phyloP scores from a whole-genome alignment of 1,284 basidiomycete genomes.

The Salmacisia buchloeana region DNA sequence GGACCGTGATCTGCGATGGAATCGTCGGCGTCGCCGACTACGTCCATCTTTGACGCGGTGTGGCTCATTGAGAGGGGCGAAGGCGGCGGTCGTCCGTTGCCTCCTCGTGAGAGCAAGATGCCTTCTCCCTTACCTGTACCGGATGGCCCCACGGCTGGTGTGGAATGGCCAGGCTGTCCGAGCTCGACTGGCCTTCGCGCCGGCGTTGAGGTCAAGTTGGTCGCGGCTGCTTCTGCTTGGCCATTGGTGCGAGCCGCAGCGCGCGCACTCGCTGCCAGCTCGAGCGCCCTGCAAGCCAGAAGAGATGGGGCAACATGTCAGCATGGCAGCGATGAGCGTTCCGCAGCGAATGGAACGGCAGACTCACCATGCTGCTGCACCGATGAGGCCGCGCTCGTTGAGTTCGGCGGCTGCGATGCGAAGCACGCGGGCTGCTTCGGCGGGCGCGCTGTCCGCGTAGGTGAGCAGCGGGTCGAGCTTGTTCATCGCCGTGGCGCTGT shows the following conservation, averaged over 20 bases:
- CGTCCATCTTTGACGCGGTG: conserved; percentile 19
- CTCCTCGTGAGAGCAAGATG: conserved; percentile 10
- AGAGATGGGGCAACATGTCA: not conserved
- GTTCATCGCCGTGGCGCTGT: no score
- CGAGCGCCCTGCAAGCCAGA: conserved; percentile 25
- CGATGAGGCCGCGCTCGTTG: not conserved
- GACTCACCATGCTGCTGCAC: not conserved
- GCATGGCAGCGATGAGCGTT: not conserved
- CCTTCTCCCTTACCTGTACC: conserved; percentile 19
- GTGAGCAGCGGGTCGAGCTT: not conserved
- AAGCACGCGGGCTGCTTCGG: not conserved
- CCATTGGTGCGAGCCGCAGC: not conserved
- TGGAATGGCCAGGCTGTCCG: conserved; percentile 17
- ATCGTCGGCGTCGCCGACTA: conserved; percentile 18
- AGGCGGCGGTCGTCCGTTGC: not conserved
- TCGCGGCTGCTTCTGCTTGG: conserved; percentile 1
- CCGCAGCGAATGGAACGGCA: not conserved
- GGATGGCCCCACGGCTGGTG: conserved; percentile 23
- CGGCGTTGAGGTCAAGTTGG: not conserved
- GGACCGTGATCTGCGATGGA: conserved; percentile 24
- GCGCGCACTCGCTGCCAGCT: conserved; percentile 33
- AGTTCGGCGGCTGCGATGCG: not conserved
- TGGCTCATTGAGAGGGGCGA: conserved; percentile 16
- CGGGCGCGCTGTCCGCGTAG: not conserved
- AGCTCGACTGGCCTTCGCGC: conserved; percentile 8